A percentile compares a stretch with the other conserved stretches of the same genome.
These are phyloP conservation scores for Penicillium sp. DNA, from an alignment of 2,329 filamentous ascomycete genomes.

Conservation along the genomic window DNA sequence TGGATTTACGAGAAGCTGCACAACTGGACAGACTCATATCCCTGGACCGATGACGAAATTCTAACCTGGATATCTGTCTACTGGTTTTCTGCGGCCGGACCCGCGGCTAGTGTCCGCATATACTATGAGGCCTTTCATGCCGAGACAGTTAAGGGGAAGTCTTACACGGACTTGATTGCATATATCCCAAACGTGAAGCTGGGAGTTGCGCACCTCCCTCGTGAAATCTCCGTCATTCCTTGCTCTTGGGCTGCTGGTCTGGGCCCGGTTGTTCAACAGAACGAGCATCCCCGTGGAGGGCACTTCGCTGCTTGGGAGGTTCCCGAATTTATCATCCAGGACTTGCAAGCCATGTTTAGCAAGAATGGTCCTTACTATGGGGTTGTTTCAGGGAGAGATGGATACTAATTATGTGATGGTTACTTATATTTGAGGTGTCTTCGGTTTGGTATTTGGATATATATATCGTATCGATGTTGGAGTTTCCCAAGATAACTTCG, in stretches of 20 bases:
- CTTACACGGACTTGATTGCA: constrained; percentile 13
- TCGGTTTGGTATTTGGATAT: neutral
- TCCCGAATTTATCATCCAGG: constrained; percentile 15
- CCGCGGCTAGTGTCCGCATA: constrained; percentile 66
- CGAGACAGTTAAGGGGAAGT: neutral
- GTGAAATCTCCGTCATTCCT: constrained; percentile 23
- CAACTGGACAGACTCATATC: constrained; percentile 72
- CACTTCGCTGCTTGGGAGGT: constrained; percentile 28
- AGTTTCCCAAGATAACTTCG: too few relatives aligned
- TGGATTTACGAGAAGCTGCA: constrained; percentile 83
- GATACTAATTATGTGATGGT: constrained; percentile 8
- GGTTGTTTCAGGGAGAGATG: constrained; percentile 7
- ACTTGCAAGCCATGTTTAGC: constrained; percentile 20
- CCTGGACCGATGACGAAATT: constrained; percentile 75
- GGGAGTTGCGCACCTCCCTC: constrained; percentile 21
- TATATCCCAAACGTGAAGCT: constrained; percentile 21
- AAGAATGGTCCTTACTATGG: constrained; percentile 19
- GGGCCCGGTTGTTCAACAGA: constrained; percentile 21
- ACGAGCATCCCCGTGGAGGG: constrained; percentile 18
- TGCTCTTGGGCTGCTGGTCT: constrained; percentile 20
- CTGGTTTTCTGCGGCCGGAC: constrained; percentile 67
- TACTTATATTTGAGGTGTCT: neutral
- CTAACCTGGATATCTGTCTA: constrained; percentile 74
- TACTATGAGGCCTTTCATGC: constrained; percentile 63
- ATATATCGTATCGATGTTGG: too few relatives aligned